phyloP scores from a whole-genome alignment of 116 monocot genomes.

The Zostera marina region DNA sequence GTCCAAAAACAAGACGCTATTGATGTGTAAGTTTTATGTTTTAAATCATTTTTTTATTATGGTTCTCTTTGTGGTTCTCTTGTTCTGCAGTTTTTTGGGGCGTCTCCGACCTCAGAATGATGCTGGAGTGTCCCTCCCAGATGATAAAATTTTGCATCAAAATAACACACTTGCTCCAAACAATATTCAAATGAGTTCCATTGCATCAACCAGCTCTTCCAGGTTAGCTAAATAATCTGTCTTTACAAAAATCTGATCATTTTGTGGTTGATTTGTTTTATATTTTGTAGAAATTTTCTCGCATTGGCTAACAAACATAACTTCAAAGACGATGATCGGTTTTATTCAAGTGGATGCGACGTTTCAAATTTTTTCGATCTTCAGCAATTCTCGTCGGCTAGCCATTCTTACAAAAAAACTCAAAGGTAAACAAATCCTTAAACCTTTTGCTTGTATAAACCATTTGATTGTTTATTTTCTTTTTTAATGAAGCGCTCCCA shows the following conservation, averaged over 20 bases:
- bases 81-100: no score
- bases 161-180: conserved; percentile 6
- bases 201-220: conserved; percentile 15
- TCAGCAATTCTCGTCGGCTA: conserved; percentile 44
- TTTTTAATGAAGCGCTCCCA: no score
- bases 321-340: conserved; percentile 22
- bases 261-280: no score
- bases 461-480: no score
- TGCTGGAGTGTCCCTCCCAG: conserved; percentile 26
- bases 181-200: conserved; percentile 7
- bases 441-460: conserved; percentile 11
- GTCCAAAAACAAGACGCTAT: background rate
- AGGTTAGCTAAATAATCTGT: conserved; percentile 23
- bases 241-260: background rate
- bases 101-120: no score
- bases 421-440: no score
- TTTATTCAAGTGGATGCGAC: conserved; percentile 17
- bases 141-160: conserved; percentile 19
- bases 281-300: conserved; percentile 21
- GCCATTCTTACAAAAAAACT: conserved; percentile 32
- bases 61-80: no score
- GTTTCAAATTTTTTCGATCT: conserved; percentile 72
- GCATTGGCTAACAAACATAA: conserved; percentile 19
- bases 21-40: background rate
- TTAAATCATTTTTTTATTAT: no score